Evolutionary conservation across 2,329 filamentous ascomycete species (phyloP), one percentile per base, ranked within the genome.

Genomic region (Penicillium oxalicum): DNA sequence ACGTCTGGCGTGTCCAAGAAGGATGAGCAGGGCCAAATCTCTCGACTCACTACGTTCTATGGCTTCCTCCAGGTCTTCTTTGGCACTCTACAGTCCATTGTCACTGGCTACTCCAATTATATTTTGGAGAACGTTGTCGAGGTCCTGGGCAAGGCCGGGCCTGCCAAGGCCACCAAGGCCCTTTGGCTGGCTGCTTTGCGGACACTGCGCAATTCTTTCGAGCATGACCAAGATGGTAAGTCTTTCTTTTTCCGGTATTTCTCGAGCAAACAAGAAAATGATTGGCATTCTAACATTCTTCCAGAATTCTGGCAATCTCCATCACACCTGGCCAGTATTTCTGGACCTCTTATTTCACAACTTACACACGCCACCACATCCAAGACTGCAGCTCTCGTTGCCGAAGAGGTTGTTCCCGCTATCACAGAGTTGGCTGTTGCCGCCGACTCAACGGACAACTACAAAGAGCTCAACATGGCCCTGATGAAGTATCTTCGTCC

Each of bases 241-340:
- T 60, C 35, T 27, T 35, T 13, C 27, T 18, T 3, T 32, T 32
- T 32, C 5, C 11, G 11, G 29, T 32, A 32, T 7, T 3, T 2
- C 29, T 7, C 7, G 7, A 4, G 11, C 11, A 7, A 5, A 8
- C 8, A 32, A 8, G 29, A 32, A 8, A 3, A 32, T 32, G 1
- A 32, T 8, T 11, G 29, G 7, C 29, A 8, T 32, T 32, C 29
- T 32, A 32, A 32, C 29, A 32, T 4, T 28, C 42, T 27, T 18
- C 26, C 37, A 71, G 78, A 90, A 68, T 97, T 95, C 74, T 97
- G 91, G 91, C 90, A 95, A 76, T 83, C 87, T 0, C 91, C 93
- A 0, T 80, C 87, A 0, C 91, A 96, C 71, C 95, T 96, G 63
- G 77, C 77, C 49, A 80, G 80, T 27, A 82, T 96, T 35, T 81